These are phyloP conservation scores for Globisporangium nodosum DNA, from an alignment of 352 stramenopile species.

Conservation along the genomic window DNA sequence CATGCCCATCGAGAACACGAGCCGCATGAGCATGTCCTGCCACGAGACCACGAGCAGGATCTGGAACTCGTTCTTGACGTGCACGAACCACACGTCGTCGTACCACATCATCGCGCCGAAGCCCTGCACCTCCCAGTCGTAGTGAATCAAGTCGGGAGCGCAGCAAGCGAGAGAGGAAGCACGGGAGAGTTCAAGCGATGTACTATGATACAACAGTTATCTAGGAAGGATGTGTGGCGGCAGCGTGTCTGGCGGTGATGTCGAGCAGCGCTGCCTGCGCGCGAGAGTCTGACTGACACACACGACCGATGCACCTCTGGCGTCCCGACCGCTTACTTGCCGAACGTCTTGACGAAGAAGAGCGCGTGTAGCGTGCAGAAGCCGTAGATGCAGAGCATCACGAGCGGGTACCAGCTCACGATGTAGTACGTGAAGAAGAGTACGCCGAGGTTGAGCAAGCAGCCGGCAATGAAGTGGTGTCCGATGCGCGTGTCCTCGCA, in stretches of 20 bases:
- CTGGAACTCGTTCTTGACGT: constrained; percentile 19
- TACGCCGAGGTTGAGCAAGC: constrained; percentile 32
- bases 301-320: neutral
- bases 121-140: neutral
- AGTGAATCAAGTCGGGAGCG: no score
- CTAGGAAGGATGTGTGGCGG: neutral
- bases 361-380: constrained; percentile 40
- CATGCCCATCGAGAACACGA: constrained; percentile 34
- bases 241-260: neutral
- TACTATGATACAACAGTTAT: constrained; percentile 1
- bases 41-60: constrained; percentile 28
- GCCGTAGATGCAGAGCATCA: constrained; percentile 23
- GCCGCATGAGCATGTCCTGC: constrained; percentile 20
- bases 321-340: constrained; percentile 16
- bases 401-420: constrained; percentile 21
- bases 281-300: neutral
- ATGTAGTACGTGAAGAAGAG: constrained; percentile 27
- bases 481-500: constrained; percentile 26
- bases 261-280: no score
- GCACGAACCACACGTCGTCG: constrained; percentile 22
- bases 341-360: constrained; percentile 45
- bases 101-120: constrained; percentile 16
- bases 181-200: neutral
- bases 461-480: constrained; percentile 18
- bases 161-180: neutral